phyloP scores from a whole-genome alignment of 2,329 filamentous ascomycete genomes.

The Zarea fungicola region DNA sequence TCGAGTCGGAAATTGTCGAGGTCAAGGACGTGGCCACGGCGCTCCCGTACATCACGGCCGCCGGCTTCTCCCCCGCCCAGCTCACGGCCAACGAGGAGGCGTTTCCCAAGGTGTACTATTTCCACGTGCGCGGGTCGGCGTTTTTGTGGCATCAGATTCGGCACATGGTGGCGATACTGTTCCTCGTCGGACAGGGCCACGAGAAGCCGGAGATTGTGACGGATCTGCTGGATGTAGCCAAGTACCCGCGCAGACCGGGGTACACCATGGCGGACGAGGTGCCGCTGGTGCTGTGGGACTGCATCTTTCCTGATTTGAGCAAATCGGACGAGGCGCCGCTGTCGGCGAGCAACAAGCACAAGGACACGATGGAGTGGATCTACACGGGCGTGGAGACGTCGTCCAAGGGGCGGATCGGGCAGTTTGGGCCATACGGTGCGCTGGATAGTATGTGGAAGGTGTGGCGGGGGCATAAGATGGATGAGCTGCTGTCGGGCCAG shows the following conservation, averaged over 20 bases:
- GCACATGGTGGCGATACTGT: constrained; percentile 88
- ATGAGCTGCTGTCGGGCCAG: constrained; percentile 75
- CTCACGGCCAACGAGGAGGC: constrained; percentile 13
- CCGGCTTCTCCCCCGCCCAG: constrained; percentile 29
- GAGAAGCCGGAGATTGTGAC: constrained; percentile 70
- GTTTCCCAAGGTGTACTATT: constrained; percentile 71
- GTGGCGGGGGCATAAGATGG: constrained; percentile 83
- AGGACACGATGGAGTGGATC: constrained; percentile 69
- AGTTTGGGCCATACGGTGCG: constrained; percentile 61
- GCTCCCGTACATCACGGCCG: constrained; percentile 48
- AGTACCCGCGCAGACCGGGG: constrained; percentile 69
- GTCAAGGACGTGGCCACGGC: constrained; percentile 51
- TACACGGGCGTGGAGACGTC: constrained; percentile 65
- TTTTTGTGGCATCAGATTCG: constrained; percentile 99
- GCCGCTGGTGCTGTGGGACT: constrained; percentile 93
- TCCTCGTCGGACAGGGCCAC: constrained; percentile 83
- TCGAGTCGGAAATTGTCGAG: constrained; percentile 71
- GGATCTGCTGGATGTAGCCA: constrained; percentile 66
- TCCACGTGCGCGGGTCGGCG: constrained; percentile 82
- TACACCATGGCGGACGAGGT: constrained; percentile 90
- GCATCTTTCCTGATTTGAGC: constrained; percentile 60
- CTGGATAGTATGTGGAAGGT: constrained; percentile 73
- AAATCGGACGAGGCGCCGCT: constrained; percentile 25
- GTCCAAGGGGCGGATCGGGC: constrained; percentile 33
- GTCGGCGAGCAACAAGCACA: constrained; percentile 21